Base-by-base conservation (phyloP, 805 yeast species). In the Brettanomyces custersianus region DNA sequence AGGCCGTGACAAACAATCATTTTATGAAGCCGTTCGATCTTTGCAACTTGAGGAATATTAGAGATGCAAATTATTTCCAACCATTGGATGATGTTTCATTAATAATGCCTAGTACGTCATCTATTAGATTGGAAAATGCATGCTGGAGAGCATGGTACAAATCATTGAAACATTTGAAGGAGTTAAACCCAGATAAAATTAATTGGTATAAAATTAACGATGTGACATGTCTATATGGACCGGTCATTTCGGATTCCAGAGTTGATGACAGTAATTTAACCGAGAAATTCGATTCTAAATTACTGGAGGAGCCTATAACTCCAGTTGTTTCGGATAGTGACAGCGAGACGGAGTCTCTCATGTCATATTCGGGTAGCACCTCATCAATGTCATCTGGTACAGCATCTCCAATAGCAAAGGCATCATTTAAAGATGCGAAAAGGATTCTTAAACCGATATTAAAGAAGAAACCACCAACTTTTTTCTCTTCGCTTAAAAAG, bases 101-200 rank as follows among this genome's bases (percentile, higher is more conserved):
- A 24, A 43, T 59, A 21, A 35, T 59, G 22, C 64, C 64, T 9
- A 54, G 57, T 17, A 59, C 64, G 1, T 51, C 61, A 1, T 47
- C 60, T 2, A 41, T 46, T 21, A 60, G 94, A 33, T 62, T 83
- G 31, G 88, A 83, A 51, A 83, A 83, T 50, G 90, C 95, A 12
- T 70, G 84, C 34, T 90, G 96, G 96, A 71, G 97, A 52, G 86
- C 95, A 15, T 90, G 96, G 96, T 81, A 90, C 11, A 87, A 88
- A 59, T 68, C 83, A 35, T 72, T 80, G 46, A 70, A 72, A 44
- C 66, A 74, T 20, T 59, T 78, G 31, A 55, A 63, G 20, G 65
- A 74, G 34, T 40, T 66, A 6, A 49, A 61, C 36, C 77, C 79
- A 1, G 52, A 59, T 4, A 41, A 42, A 24, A 70, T 72, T 28